Conservation (phyloP, 129 eudicot genomes). For the Deinandra increscens region DNA sequence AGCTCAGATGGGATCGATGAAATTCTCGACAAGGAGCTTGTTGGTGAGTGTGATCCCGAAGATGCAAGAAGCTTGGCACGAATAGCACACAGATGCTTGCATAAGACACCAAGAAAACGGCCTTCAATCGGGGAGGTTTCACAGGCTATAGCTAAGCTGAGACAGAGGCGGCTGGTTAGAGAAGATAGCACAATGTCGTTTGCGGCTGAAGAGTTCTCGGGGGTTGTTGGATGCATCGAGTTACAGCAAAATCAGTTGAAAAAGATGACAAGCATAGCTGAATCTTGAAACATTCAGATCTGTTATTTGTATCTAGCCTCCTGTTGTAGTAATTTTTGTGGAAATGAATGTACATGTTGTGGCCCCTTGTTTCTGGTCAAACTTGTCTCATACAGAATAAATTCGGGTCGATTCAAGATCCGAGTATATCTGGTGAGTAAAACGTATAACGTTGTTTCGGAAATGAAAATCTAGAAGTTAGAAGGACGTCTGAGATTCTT, state of each 20-base stretch:
- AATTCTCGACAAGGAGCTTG: conserved; percentile 68
- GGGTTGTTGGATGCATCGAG: conserved; percentile 62
- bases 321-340: conserved; percentile 18
- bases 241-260: conserved; percentile 67
- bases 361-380: neutral
- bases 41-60: conserved; percentile 63
- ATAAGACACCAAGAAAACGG: conserved; percentile 72
- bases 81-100: conserved; percentile 80
- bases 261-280: conserved; percentile 63
- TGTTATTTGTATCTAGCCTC: conserved; percentile 14
- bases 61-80: conserved; percentile 66
- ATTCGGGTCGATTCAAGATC: neutral
- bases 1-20: conserved; percentile 94
- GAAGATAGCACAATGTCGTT: conserved; percentile 73
- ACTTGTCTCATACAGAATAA: neutral
- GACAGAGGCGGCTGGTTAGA: conserved; percentile 61
- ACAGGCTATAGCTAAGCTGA: conserved; percentile 65
- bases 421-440: neutral
- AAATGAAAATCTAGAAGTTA: neutral
- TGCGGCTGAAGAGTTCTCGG: conserved; percentile 51
- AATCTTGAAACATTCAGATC: conserved; percentile 31
- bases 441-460: neutral
- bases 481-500: neutral
- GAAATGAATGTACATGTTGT: neutral
- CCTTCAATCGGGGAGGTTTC: conserved; percentile 76